Conservation (phyloP, 345 rosid species). For the Hibiscus tridactylites region DNA sequence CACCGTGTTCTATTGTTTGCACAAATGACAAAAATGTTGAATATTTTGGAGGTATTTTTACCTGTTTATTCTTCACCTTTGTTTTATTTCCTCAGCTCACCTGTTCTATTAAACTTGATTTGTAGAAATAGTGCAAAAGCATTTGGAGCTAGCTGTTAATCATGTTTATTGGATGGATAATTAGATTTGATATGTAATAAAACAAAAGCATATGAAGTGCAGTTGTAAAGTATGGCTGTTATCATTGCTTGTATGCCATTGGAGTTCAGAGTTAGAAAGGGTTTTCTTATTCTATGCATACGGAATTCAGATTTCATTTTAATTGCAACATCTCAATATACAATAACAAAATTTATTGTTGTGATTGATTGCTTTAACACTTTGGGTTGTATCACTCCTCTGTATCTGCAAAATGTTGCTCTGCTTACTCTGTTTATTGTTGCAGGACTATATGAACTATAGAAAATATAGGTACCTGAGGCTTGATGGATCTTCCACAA, state of each 20-base stretch:
- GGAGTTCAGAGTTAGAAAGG: not conserved
- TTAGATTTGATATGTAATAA: not conserved
- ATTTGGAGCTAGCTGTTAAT: not conserved
- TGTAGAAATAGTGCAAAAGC: not conserved
- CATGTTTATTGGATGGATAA: not conserved
- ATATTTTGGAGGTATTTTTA: conserved; percentile 81
- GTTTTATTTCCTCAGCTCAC: not conserved
- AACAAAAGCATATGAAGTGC: not conserved
- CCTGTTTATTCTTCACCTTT: not conserved
- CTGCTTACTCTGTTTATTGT: conserved; percentile 1
- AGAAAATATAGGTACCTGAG: conserved; percentile 95
- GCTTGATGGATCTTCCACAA: conserved; percentile 99
- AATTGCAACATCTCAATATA: not conserved
- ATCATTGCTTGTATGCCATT: not conserved
- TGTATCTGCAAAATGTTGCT: not conserved
- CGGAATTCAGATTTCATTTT: not conserved
- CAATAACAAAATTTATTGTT: not conserved
- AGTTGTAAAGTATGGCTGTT: not conserved
- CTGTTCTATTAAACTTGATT: not conserved
- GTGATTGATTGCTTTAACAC: not conserved
- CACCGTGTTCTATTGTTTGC: conserved; percentile 95
- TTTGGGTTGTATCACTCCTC: not conserved
- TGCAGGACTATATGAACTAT: conserved; percentile 98
- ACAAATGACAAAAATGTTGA: conserved; percentile 99
- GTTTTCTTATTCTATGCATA: not conserved